phyloP scores from a whole-genome alignment of 441 rosid species.

The Populus hybrid region DNA sequence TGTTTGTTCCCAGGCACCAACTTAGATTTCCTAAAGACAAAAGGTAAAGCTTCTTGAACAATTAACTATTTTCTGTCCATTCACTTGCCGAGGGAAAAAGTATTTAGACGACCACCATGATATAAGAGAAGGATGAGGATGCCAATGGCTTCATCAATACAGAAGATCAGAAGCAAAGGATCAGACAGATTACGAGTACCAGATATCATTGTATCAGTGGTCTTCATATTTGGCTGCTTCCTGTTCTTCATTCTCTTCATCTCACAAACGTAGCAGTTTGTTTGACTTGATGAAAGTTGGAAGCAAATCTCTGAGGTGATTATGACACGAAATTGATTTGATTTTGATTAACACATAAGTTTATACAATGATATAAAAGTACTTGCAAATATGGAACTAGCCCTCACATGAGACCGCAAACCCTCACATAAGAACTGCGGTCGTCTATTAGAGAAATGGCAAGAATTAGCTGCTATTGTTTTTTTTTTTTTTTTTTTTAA shows the following conservation, averaged over 20 bases:
- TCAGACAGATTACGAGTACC: constrained; percentile 12
- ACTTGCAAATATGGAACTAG: no score
- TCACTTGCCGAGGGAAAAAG: no score
- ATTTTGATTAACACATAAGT: no score
- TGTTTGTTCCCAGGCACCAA: no score
- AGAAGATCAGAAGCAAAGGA: constrained; percentile 12
- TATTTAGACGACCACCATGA: background rate
- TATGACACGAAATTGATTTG: constrained; percentile 22
- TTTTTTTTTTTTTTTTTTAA: no score
- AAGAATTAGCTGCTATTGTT: no score
- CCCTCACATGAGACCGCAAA: no score
- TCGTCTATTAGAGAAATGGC: no score
- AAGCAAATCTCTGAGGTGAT: constrained; percentile 35
- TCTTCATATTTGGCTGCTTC: constrained; percentile 9
- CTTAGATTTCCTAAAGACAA: background rate
- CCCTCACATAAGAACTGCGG: no score
- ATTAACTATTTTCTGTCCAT: no score
- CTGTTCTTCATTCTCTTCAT: constrained; percentile 10
- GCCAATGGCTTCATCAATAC: background rate
- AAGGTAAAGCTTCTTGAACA: background rate
- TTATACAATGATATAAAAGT: no score
- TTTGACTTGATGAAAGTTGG: constrained; percentile 39
- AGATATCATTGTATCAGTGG: constrained; percentile 7
- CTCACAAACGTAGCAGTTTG: constrained; percentile 29
- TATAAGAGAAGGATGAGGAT: background rate